These are phyloP conservation scores for Eimeria sp. DNA, from an alignment of 169 alveolate species.

Conservation along the genomic window DNA sequence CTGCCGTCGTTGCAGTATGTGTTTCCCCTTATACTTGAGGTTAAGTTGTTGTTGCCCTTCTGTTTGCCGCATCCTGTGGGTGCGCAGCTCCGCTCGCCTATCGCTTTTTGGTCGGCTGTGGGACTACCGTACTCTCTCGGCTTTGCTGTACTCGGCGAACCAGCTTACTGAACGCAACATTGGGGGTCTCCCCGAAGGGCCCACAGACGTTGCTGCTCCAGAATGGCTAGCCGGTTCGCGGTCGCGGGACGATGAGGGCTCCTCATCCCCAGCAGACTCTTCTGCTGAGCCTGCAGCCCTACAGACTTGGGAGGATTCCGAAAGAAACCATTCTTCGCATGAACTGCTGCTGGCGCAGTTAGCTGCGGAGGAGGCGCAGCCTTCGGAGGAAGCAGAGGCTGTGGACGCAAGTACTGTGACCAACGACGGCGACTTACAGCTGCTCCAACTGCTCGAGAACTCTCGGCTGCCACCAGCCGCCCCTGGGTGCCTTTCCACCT, in stretches of 20 bases:
- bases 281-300: not conserved
- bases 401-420: not conserved
- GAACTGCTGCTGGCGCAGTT: slow-evolving; percentile 39
- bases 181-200: not conserved
- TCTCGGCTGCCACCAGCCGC: slow-evolving; percentile 12
- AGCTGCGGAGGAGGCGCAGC: slow-evolving; percentile 22
- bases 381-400: not conserved
- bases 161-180: not conserved
- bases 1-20: not conserved
- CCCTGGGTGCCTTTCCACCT: not conserved
- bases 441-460: slow-evolving; percentile 65
- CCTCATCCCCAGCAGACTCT: not conserved
- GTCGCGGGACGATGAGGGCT: no score
- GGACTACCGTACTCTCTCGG: slow-evolving; percentile 44
- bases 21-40: not conserved
- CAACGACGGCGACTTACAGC: slow-evolving; percentile 50
- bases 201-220: not conserved
- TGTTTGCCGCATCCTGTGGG: not conserved
- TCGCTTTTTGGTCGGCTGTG: slow-evolving; percentile 70
- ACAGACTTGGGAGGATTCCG: not conserved
- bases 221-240: not conserved
- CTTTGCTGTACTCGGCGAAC: not conserved
- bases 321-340: not conserved
- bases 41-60: not conserved
- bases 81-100: slow-evolving; percentile 59